Percentiles rank a stretch among this genome's conserved stretches.
Conservation (phyloP, 345 rosid genomes). For the Limnanthes douglasii region DNA sequence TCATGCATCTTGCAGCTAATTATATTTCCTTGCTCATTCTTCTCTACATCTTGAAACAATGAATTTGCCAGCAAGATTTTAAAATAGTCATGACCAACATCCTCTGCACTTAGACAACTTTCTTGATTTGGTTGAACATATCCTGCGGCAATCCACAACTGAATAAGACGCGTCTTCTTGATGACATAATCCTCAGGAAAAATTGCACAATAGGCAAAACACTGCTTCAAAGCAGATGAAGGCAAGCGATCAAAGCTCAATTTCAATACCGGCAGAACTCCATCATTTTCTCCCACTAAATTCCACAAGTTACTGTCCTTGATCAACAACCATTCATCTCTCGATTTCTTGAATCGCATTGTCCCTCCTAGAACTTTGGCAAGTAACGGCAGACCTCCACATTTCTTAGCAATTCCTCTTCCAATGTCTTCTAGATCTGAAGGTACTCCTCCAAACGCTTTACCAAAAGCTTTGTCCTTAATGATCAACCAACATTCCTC, state of each 20-base stretch:
- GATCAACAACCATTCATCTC: not conserved
- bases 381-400: too few species aligned
- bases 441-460: not conserved
- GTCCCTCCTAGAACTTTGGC: not conserved
- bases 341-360: not conserved
- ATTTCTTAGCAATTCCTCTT: not conserved
- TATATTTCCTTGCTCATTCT: not conserved
- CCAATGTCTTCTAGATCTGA: not conserved
- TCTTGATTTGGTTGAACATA: not conserved
- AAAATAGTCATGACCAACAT: not conserved
- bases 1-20: too few species aligned
- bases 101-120: not conserved
- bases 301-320: not conserved
- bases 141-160: not conserved
- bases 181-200: not conserved
- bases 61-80: too few species aligned
- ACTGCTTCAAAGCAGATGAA: not conserved
- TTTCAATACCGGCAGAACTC: not conserved
- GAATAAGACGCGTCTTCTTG: not conserved
- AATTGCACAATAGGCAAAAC: not conserved
- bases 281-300: not conserved
- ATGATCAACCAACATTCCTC: conserved; percentile 11
- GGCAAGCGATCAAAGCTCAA: too few species aligned
- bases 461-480: too few species aligned
- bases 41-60: too few species aligned